Percentiles rank a stretch among this genome's conserved stretches.
Evolutionary conservation across 805 yeast species (phyloP).

Genomic region (Yamadazyma tumulicola): DNA sequence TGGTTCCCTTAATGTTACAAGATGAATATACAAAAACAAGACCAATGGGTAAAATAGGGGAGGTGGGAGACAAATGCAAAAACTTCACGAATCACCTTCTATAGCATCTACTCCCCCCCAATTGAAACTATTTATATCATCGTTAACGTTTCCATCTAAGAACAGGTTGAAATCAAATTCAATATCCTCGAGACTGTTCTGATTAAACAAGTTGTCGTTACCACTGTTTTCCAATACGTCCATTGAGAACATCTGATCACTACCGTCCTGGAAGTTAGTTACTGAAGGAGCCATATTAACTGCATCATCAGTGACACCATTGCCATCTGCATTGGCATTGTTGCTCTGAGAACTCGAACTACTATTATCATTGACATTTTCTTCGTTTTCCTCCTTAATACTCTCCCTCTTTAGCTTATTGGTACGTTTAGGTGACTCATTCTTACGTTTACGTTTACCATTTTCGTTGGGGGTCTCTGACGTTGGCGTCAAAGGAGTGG

Average conservation of each 20-base stretch:
- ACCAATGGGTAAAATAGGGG: neutral
- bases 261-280: slow-evolving; percentile 17
- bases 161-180: slow-evolving; percentile 43
- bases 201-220: slow-evolving; percentile 9
- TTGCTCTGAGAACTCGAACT: neutral
- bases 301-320: slow-evolving; percentile 15
- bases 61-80: neutral
- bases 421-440: slow-evolving; percentile 36
- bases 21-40: too few relatives aligned
- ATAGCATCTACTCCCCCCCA: slow-evolving; percentile 38
- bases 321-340: slow-evolving; percentile 12
- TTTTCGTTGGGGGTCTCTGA: slow-evolving; percentile 29
- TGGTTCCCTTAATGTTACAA: too few relatives aligned
- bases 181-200: slow-evolving; percentile 35
- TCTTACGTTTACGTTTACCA: slow-evolving; percentile 27
- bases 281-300: slow-evolving; percentile 22
- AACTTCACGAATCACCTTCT: slow-evolving; percentile 15
- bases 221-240: slow-evolving; percentile 24
- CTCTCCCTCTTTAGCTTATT: slow-evolving; percentile 12
- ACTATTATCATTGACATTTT: slow-evolving; percentile 9
- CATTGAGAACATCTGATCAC: slow-evolving; percentile 33
- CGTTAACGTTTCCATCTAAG: slow-evolving; percentile 35
- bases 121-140: slow-evolving; percentile 33
- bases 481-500: slow-evolving; percentile 40
- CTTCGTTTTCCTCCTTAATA: slow-evolving; percentile 23